Evolutionary conservation across 1,284 basidiomycete species (phyloP), one percentile per base, ranked within the genome.

Genomic region (Ustanciosporium gigantosporum): DNA sequence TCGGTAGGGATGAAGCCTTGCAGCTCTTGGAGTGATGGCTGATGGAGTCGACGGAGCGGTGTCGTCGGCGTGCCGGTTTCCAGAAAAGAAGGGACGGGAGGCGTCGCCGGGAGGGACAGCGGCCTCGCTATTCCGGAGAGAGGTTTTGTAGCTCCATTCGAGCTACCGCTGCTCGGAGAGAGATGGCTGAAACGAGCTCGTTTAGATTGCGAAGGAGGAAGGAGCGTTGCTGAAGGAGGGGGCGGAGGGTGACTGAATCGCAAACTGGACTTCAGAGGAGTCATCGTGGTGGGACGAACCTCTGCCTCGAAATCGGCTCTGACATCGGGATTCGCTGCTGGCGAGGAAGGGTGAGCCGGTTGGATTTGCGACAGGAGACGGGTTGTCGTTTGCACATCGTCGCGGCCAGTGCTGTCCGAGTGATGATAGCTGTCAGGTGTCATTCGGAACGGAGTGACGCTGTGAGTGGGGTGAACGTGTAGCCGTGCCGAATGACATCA

Each of bases 231-330:
- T 7, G 43, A 37, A 1, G 46, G 51, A 4, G 50, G 31, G n/a
- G 50, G 58, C 11, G 58, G 51, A 17, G 51, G 58, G 23, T 55
- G 58, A 25, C 58, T 61, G 25, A 55, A 37, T 9, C 46, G 39
- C 24, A 49, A 22, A 25, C 31, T 40, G 5, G 58, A 29, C 17
- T 43, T 55, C 42, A 23, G 32, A 5, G 46, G 46, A 19, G 48
- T 50, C n/a, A n/a, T n/a, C n/a, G n/a, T n/a, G n/a, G n/a, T n/a
- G n/a, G n/a, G n/a, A n/a, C n/a, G n/a, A n/a, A n/a, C n/a, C n/a
- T n/a, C n/a, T n/a, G n/a, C n/a, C n/a, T n/a, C n/a, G n/a, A n/a
- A n/a, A n/a, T n/a, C n/a, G n/a, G n/a, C n/a, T n/a, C n/a, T n/a
- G n/a, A n/a, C n/a, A n/a, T n/a, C n/a, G n/a, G n/a, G n/a, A n/a